Base-by-base conservation (phyloP, 139 green algal species). In the Coccomyxa sp. region DNA sequence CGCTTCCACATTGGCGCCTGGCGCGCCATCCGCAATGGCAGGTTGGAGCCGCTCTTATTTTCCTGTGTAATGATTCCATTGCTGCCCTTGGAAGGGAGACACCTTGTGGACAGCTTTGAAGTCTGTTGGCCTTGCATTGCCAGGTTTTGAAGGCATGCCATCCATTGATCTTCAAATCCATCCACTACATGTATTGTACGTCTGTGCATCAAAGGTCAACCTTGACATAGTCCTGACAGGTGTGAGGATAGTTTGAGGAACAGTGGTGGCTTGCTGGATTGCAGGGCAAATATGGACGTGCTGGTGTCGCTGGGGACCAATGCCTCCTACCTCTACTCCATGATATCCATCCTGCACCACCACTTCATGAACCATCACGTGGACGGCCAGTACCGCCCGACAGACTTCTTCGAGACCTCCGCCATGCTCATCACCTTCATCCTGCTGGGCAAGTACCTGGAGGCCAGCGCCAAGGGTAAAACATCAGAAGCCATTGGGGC, bases 241-340 rank as follows among this genome's bases (percentile, higher is more conserved):
- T n/a, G n/a, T n/a, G n/a, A n/a, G n/a, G n/a, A n/a, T n/a, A n/a
- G n/a, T n/a, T 7, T 51, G 38, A 51, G 38, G 38, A 11, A 51
- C 7, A 51, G 38, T 51, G 38, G 38, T 51, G 38, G 38, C 38
- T 7, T 51, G 38, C 7, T 51, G 38, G 38, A 86, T 4, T 77
- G 94, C 38, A 89, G 87, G 30, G 96, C 97, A 77, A 99, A 99
- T 91, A 99, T 99, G 97, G 97, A 99, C 81, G 93, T 99, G 59
- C 92, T 99, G 31, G 94, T 99, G 13, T 92, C 93, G 0, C 90
- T 99, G 68, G 97, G 95, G 74, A 99, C 96, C 67, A 96, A 95
- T 79, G 95, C 95, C 51, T 91, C 91, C 10, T 99, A 99, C 88
- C 45, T 93, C 58, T 99, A 99, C 90, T 95, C 89, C 27, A 80